Conservation (phyloP, 2,329 filamentous ascomycete genomes). For the Pseudogymnoascus pannorum region DNA sequence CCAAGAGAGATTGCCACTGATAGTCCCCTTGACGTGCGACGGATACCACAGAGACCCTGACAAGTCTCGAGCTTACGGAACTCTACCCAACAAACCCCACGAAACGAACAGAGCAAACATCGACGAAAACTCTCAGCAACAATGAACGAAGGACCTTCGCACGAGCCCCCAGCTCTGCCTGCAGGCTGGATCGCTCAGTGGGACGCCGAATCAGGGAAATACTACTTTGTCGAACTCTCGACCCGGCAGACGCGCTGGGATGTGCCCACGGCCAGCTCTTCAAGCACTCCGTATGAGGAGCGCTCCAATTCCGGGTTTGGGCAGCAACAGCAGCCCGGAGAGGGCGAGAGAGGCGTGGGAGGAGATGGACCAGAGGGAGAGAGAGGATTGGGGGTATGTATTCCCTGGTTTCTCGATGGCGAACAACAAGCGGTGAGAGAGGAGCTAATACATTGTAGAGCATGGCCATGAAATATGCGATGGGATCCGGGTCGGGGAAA, state of each 20-base stretch:
- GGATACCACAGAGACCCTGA: neutral
- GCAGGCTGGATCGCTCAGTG: slow-evolving; percentile 64
- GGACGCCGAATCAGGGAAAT: slow-evolving; percentile 57
- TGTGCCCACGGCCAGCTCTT: slow-evolving; percentile 55
- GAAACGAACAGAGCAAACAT: neutral
- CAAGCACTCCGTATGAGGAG: slow-evolving; percentile 41
- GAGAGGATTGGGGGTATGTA: slow-evolving; percentile 57
- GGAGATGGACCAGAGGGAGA: slow-evolving; percentile 49
- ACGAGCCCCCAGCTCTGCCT: slow-evolving; percentile 49
- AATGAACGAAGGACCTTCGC: slow-evolving; percentile 26
- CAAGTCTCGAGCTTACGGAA: neutral
- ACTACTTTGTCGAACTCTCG: slow-evolving; percentile 66
- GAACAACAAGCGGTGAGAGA: neutral
- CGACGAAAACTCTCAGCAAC: neutral
- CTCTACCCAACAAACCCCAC: neutral
- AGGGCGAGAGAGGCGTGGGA: slow-evolving; percentile 30
- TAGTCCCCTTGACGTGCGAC: neutral
- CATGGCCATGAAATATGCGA: slow-evolving; percentile 23
- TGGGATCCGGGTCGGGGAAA: slow-evolving; percentile 26
- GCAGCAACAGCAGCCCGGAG: slow-evolving; percentile 23
- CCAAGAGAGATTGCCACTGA: neutral
- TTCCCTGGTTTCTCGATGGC: neutral
- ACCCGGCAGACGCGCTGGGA: slow-evolving; percentile 70
- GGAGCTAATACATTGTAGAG: slow-evolving; percentile 13
- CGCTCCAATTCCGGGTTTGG: slow-evolving; percentile 27